A percentile compares a stretch with the other conserved stretches of the same genome.
These are phyloP conservation scores for Myxozyma nipponensis DNA, from an alignment of 805 yeast genomes.

Conservation along the genomic window DNA sequence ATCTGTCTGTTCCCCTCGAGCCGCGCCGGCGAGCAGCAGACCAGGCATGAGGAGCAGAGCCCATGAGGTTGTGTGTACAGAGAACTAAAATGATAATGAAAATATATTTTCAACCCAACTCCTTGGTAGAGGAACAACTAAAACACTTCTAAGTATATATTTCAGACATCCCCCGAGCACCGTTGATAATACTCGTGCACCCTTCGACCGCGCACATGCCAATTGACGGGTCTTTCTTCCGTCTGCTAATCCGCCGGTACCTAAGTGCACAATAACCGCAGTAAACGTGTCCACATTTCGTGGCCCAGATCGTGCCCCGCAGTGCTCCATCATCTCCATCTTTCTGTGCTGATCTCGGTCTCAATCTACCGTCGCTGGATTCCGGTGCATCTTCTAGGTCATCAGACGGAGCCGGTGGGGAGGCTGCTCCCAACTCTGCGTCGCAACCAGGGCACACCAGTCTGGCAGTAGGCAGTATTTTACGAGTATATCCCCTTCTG, in stretches of 20 bases:
- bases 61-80: too few relatives aligned
- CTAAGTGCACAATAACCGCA: constrained; percentile 25
- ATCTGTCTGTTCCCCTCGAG: too few relatives aligned
- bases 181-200: constrained; percentile 17
- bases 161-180: constrained; percentile 20
- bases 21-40: too few relatives aligned
- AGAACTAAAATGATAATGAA: too few relatives aligned
- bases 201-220: constrained; percentile 17
- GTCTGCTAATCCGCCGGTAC: constrained; percentile 4
- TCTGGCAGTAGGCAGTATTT: constrained; percentile 7
- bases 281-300: constrained; percentile 26
- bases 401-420: not conserved
- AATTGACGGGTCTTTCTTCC: constrained; percentile 1
- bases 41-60: too few relatives aligned
- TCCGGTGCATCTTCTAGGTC: not conserved
- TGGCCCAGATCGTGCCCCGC: constrained; percentile 17
- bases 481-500: constrained; percentile 13
- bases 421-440: constrained; percentile 8
- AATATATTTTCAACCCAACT: too few relatives aligned
- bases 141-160: constrained; percentile 11
- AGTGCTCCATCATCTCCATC: not conserved
- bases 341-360: not conserved
- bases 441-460: constrained; percentile 18
- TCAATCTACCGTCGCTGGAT: not conserved
- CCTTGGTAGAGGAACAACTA: too few relatives aligned